Conservation (phyloP, 2,329 filamentous ascomycete species). For the Sarocladiaceae sp. region DNA sequence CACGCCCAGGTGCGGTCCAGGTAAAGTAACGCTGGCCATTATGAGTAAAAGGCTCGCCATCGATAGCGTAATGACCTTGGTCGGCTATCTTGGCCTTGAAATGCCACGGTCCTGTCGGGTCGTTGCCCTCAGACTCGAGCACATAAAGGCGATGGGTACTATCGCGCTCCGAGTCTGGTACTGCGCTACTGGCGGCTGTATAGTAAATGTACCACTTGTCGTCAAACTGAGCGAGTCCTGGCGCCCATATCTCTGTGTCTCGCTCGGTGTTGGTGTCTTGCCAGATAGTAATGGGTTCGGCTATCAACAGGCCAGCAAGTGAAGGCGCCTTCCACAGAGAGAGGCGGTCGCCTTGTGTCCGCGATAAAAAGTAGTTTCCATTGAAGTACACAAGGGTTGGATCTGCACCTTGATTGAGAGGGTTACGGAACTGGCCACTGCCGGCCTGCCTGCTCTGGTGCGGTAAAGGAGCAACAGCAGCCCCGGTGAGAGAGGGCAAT, state of each 20-base stretch:
- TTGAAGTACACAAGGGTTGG: slow-evolving; percentile 1
- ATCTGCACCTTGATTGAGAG: slow-evolving; percentile 1
- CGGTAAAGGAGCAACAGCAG: neutral
- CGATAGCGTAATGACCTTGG: neutral
- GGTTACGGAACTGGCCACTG: slow-evolving; percentile 1
- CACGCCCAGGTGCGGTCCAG: slow-evolving; percentile 2
- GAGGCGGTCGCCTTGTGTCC: neutral
- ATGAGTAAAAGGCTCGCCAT: slow-evolving; percentile 6
- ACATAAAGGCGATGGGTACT: slow-evolving; percentile 1
- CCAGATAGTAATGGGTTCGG: neutral
- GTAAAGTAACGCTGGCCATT: slow-evolving; percentile 2
- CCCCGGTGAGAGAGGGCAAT: neutral
- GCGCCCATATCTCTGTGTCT: slow-evolving; percentile 1
- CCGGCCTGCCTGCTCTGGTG: neutral
- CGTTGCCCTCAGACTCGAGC: neutral
- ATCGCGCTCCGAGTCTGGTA: slow-evolving; percentile 1
- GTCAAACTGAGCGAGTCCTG: neutral
- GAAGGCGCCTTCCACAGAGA: neutral
- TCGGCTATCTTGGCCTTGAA: slow-evolving; percentile 8
- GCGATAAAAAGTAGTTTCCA: neutral
- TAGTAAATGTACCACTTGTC: slow-evolving; percentile 6
- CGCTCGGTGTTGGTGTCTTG: neutral
- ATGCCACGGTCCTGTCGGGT: slow-evolving; percentile 1
- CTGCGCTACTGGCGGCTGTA: slow-evolving; percentile 2
- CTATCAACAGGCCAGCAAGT: neutral